Evolutionary conservation across 371 early-diverging fungal species (phyloP), one percentile per base, ranked within the genome.

Genomic region (Mucor plumbeus): DNA sequence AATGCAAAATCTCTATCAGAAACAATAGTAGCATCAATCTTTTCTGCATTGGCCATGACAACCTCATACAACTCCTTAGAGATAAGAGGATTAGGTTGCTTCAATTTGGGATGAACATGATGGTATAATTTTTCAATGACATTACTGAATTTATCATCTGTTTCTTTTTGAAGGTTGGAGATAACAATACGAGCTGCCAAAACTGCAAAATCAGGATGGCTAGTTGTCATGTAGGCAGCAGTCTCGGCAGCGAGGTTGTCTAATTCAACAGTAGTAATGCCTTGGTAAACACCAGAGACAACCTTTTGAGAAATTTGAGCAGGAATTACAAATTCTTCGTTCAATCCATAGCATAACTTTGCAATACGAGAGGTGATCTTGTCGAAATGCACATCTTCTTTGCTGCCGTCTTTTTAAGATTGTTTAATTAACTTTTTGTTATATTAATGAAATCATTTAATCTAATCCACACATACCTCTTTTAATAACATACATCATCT

Each of bases 211-310:
- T 99, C 98, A 4, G 99, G 99, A 79, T 99, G 99, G 71, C 92
- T 93, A 15, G 99, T 97, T 5, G 98, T 98, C 91, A 97, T 87
- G 72, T 97, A 96, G 1, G 98, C 99, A 7, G 96, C 93, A 5
- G 97, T 98, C 79, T 98, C 99, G 41, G 99, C 97, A 19, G 98
- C 97, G 31, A 98, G 88, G 79, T 97, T 98, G 81, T 98, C 99
- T 40, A 98, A 88, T 82, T 97, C 98, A 15, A 93, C 91, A 0
- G 99, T 98, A 14, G 94, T 94, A 56, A 98, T 97, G 47, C 99
- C 99, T 72, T 95, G 95, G 78, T 97, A 98, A 41, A 98, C 96
- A 43, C 99, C 99, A 43, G 86, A 85, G 53, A 98, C 91, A 64
- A 98, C 99, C 92, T 97, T 97, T 78, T 96, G 96, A 35, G 98